Evolutionary conservation across 1,139 yeast genomes (phyloP).

Genomic region (Zygosaccharomyces sapae): DNA sequence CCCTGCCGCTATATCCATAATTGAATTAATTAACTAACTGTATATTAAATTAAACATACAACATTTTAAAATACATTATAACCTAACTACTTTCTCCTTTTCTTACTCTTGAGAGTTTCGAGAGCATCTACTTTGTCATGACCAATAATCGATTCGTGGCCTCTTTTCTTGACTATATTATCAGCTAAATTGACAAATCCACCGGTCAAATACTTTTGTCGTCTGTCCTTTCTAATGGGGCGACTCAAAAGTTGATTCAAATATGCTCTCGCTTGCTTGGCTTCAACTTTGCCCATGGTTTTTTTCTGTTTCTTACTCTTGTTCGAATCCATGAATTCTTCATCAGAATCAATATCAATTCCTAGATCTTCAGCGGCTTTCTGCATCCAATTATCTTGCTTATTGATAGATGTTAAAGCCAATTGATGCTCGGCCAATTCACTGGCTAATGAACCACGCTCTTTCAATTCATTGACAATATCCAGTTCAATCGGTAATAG

Average conservation of each 20-base stretch:
- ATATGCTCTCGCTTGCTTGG: constrained; percentile 49
- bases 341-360: constrained; percentile 56
- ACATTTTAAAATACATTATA: neutral
- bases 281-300: constrained; percentile 48
- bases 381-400: constrained; percentile 76
- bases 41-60: constrained; percentile 2
- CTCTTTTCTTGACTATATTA: constrained; percentile 65
- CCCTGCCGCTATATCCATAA: neutral
- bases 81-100: constrained; percentile 25
- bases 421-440: constrained; percentile 70
- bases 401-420: constrained; percentile 54
- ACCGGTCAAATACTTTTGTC: constrained; percentile 77
- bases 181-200: constrained; percentile 86
- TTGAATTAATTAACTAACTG: constrained; percentile 11
- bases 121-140: constrained; percentile 66
- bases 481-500: constrained; percentile 75
- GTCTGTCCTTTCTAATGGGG: constrained; percentile 63
- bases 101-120: constrained; percentile 50
- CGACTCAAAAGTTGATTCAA: constrained; percentile 51
- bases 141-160: constrained; percentile 69
- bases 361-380: constrained; percentile 95
- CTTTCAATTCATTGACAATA: constrained; percentile 63
- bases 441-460: constrained; percentile 64
- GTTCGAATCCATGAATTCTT: constrained; percentile 60
- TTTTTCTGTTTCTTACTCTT: constrained; percentile 60